These are phyloP conservation scores for Lepidium sativum DNA, from an alignment of 345 rosid genomes.

Conservation along the genomic window DNA sequence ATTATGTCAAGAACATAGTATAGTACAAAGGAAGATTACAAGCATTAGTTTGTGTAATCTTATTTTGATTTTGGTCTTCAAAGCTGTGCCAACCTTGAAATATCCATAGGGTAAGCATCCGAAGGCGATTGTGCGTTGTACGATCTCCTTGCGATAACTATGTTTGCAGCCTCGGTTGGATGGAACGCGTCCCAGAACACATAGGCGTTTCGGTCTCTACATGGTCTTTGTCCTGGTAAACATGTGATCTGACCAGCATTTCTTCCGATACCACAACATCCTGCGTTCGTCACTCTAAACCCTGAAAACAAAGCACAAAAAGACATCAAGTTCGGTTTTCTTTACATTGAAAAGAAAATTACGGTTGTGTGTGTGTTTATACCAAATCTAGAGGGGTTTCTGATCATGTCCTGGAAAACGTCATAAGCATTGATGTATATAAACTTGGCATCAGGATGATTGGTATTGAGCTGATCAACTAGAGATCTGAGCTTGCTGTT, in stretches of 20 bases:
- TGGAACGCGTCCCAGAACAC: conserved; percentile 76
- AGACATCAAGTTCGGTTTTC: not conserved
- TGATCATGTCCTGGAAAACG: conserved; percentile 54
- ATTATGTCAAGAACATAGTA: conserved; percentile 2
- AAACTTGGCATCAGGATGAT: conserved; percentile 41
- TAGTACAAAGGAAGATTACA: conserved; percentile 6
- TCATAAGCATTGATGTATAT: conserved; percentile 45
- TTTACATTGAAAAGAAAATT: not conserved
- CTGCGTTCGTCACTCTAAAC: conserved; percentile 44
- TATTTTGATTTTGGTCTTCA: conserved; percentile 15
- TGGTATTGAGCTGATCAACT: conserved; percentile 39
- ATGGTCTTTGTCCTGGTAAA: conserved; percentile 51
- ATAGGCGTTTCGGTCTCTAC: conserved; percentile 43
- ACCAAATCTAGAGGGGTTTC: conserved; percentile 27
- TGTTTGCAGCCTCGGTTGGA: conserved; percentile 54
- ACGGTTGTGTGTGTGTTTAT: not conserved
- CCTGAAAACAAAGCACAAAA: conserved; percentile 39
- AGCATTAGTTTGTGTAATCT: conserved; percentile 2
- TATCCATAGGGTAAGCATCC: conserved; percentile 54
- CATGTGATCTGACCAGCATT: conserved; percentile 81
- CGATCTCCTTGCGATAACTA: conserved; percentile 43
- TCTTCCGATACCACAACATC: conserved; percentile 78
- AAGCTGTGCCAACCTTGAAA: conserved; percentile 43
- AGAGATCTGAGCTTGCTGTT: conserved; percentile 44
- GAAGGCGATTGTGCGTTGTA: conserved; percentile 42